A percentile compares a stretch with the other conserved stretches of the same genome.
These are phyloP conservation scores for Candida railenensis DNA, from an alignment of 805 yeast genomes.

Conservation along the genomic window DNA sequence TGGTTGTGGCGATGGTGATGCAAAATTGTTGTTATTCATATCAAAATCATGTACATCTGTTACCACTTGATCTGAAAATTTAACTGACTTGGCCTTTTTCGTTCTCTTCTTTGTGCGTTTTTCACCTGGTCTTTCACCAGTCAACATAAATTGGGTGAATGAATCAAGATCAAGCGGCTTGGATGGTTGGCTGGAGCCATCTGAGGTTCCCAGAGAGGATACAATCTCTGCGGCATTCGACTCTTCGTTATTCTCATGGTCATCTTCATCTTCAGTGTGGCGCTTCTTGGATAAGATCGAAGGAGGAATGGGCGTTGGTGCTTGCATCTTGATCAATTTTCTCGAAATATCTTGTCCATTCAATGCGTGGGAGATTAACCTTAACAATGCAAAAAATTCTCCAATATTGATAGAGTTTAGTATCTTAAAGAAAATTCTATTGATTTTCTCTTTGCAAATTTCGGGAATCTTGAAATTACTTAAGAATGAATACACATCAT, in stretches of 20 bases:
- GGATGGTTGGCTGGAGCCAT: conserved; percentile 9
- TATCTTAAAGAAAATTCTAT: conserved; percentile 49
- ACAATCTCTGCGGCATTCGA: conserved; percentile 2
- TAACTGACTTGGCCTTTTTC: conserved; percentile 57
- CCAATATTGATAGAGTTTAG: conserved; percentile 72
- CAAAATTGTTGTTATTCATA: conserved; percentile 11
- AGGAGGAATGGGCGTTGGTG: conserved; percentile 77
- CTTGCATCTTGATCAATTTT: conserved; percentile 48
- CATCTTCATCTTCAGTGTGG: conserved; percentile 43
- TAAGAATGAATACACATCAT: conserved; percentile 78
- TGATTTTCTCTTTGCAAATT: conserved; percentile 49
- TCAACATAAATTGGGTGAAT: conserved; percentile 77
- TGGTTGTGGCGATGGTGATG: conserved; percentile 22
- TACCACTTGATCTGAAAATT: conserved; percentile 67
- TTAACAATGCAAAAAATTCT: conserved; percentile 82
- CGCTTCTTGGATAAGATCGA: conserved; percentile 69
- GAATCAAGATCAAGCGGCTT: conserved; percentile 75
- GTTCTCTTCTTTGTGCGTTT: conserved; percentile 37
- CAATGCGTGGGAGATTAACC: conserved; percentile 75
- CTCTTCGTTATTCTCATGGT: conserved; percentile 15
- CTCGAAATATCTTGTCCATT: conserved; percentile 54
- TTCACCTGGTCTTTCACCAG: conserved; percentile 70
- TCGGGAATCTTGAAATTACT: conserved; percentile 69
- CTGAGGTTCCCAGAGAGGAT: conserved; percentile 2
- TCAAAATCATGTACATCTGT: conserved; percentile 38